These are phyloP conservation scores for Aphanomyces cochlioides DNA, from an alignment of 352 stramenopile genomes.

Conservation along the genomic window DNA sequence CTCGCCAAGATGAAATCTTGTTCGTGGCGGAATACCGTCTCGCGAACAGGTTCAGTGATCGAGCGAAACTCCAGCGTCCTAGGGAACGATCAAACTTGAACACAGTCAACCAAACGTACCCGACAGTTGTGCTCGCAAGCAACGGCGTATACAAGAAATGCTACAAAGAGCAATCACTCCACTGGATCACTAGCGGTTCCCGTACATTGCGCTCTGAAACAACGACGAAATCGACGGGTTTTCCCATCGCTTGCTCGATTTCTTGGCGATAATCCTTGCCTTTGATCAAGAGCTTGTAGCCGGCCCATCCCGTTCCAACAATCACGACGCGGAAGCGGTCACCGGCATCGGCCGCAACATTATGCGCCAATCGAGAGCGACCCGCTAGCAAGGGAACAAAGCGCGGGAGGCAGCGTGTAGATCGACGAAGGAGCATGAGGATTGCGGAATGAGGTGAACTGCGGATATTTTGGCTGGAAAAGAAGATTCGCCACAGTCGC, in stretches of 20 bases:
- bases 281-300: constrained; percentile 70
- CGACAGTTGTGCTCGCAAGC: constrained; percentile 92
- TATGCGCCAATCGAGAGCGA: too few relatives aligned
- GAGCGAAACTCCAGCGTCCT: constrained; percentile 95
- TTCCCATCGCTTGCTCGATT: constrained; percentile 56
- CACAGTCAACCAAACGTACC: constrained; percentile 15
- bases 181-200: constrained; percentile 8
- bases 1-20: constrained; percentile 69
- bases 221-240: constrained; percentile 66
- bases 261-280: constrained; percentile 73
- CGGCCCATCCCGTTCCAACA: constrained; percentile 73
- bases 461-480: too few relatives aligned
- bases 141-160: constrained; percentile 99
- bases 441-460: too few relatives aligned
- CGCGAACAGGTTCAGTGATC: constrained; percentile 95
- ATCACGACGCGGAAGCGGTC: constrained; percentile 43
- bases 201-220: constrained; percentile 78
- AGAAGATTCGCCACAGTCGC: too few relatives aligned
- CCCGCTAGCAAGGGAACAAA: too few relatives aligned
- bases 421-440: too few relatives aligned
- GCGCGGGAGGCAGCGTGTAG: too few relatives aligned
- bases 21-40: constrained; percentile 64
- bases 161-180: constrained; percentile 33
- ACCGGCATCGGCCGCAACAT: background rate
- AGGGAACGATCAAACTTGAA: background rate